Base-by-base conservation (phyloP, 768 basidiomycete species). In the Tulasnella sp. region DNA sequence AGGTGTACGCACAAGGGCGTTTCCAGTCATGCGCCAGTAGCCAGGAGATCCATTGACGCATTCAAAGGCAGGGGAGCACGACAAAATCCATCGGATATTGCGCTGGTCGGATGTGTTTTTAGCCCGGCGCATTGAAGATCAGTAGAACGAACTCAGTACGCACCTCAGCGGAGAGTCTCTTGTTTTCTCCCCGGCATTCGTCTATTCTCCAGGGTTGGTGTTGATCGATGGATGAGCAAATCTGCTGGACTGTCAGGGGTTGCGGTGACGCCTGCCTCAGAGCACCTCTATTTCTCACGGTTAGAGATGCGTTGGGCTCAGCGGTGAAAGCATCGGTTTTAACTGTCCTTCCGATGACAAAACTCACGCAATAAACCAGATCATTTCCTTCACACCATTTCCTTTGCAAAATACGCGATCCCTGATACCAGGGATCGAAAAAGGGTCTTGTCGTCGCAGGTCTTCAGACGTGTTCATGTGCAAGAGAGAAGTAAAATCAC, bases 391-490 rank as follows among this genome's bases (percentile, higher is more conserved):
- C 80, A 40, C 40, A 80, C 81, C 95, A 84, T 96, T 9, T 96
- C 69, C 94, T 93, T 80, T 92, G 98, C 88, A 93, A 93, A 89
- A 96, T 97, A 77, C 92, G 86, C 0, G 93, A 92, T n/a, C 90
- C 89, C 44, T 89, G 88, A 61, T 61, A 11, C 57, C n/a, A 23
- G n/a, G 57, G 29, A 61, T 11, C 6, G 29, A 61, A 29, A 61
- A 10, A 6, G 57, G 57, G 10, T 48, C 46, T 5, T 48, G 11
- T 18, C 46, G 46, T 48, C 46, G 46, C 46, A 48, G 40, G 40
- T 40, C 40, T 40, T 40, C 11, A 9, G 40, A 40, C 40, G 40
- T 40, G 40, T 40, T 7, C 40, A 40, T 40, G 40, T 40, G 40
- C 40, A 40, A 40, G 35, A 40, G 40, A 40, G 40, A 40, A 4